Base-by-base conservation (phyloP, 2,329 filamentous ascomycete species). In the Venturia oleaginea region DNA sequence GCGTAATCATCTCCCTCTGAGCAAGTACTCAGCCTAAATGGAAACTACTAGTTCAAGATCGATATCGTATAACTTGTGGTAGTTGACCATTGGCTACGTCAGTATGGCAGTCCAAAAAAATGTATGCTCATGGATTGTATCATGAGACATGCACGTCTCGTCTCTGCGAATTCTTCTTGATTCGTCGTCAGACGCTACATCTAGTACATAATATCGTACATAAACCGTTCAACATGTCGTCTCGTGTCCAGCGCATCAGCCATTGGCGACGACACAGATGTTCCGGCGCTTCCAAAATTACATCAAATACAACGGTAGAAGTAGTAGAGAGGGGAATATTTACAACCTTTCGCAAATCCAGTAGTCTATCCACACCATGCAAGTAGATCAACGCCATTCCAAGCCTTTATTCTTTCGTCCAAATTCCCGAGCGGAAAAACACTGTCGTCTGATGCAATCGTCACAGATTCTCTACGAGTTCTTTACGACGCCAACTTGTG, bases 401-500 rank as follows among this genome's bases (percentile, higher is more conserved):
- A 17, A 57, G 30, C 51, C n/a, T 57, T 57, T 57, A 11, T n/a
- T 13, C 27, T n/a, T 34, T n/a, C 30, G 11, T 57, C 27, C 51
- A 19, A 34, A 57, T 30, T 57, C 51, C 51, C 3, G 30, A 57
- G 51, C 24, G 22, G 22, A 51, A 27, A 22, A 13, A 13, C 13
- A 27, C 11, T 24, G 22, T 4, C 46, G 22, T 30, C 22, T 24
- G 22, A 51, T 27, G 24, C 24, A 15, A 51, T 27, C 22, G 42
- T n/a, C n/a, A 8, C 11, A 22, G 15, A 13, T 1, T 15, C 1
- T 34, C 70, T 76, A 81, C 55, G 79, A 75, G 80, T 94, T 96
- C 84, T 94, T 96, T 69, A 96, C 92, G 65, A 97, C 92, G 73
- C 93, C 92, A 68, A 97, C 93, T 84, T 97, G 96, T 74, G 93